Conservation (phyloP, 192 early-diverging fungal species). For the Gryganskiella cystojenkinii region DNA sequence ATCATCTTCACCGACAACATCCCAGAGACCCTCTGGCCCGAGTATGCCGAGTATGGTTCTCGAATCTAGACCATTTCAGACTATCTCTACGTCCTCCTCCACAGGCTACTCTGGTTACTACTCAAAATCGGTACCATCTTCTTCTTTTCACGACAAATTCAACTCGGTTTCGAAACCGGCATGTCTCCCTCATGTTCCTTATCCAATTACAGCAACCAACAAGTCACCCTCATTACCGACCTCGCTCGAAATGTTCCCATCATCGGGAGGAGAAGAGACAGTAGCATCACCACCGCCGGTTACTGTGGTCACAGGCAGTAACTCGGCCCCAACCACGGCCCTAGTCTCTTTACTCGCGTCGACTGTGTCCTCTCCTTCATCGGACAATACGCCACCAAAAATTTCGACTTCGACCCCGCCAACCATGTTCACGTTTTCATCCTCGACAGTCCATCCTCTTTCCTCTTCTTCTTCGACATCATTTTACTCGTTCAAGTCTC, state of each 20-base stretch:
- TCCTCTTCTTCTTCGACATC: too few relatives aligned
- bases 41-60: constrained; percentile 25
- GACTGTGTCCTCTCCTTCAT: background rate
- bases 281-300: background rate
- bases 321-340: constrained; percentile 1
- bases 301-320: background rate
- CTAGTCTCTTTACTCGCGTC: constrained; percentile 9
- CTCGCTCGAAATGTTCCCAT: background rate
- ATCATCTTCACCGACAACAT: background rate
- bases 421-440: background rate
- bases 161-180: background rate
- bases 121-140: background rate
- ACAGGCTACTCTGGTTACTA: background rate
- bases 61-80: constrained; percentile 28
- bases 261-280: background rate
- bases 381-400: background rate
- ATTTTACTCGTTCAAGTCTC: too few relatives aligned
- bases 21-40: background rate
- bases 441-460: too few relatives aligned
- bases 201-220: background rate
- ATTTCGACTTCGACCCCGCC: background rate
- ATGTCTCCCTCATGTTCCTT: background rate
- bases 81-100: too few relatives aligned
- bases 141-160: background rate
- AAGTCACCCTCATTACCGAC: background rate